A percentile compares a stretch with the other conserved stretches of the same genome.
These are phyloP conservation scores for Mycocentrospora acerina DNA, from an alignment of 2,329 filamentous ascomycete genomes.

Conservation along the genomic window DNA sequence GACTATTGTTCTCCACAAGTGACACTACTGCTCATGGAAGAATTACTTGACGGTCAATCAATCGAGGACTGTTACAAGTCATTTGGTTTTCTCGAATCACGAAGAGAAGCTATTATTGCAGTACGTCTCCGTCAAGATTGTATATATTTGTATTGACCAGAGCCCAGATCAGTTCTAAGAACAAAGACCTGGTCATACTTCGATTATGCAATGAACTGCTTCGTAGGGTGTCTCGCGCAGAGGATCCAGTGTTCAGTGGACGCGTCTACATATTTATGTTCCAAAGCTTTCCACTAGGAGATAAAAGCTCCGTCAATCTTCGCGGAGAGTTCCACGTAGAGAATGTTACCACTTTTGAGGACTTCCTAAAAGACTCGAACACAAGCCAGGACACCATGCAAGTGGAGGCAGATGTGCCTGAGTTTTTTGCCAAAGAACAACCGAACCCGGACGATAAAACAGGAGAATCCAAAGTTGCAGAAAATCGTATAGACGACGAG, in stretches of 20 bases:
- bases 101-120: conserved; percentile 82
- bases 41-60: conserved; percentile 92
- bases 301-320: conserved; percentile 96
- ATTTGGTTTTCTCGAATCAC: conserved; percentile 93
- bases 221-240: conserved; percentile 88
- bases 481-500: conserved; percentile 52
- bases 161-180: conserved; percentile 43
- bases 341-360: conserved; percentile 85
- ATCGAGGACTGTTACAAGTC: conserved; percentile 87
- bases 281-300: conserved; percentile 93
- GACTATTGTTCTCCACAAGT: conserved; percentile 72
- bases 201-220: conserved; percentile 92
- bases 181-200: conserved; percentile 87
- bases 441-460: conserved; percentile 38
- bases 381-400: conserved; percentile 62
- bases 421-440: conserved; percentile 31
- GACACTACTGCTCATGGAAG: conserved; percentile 88
- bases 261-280: conserved; percentile 98
- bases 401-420: conserved; percentile 55
- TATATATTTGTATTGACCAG: conserved; percentile 21
- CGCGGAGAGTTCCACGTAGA: conserved; percentile 94
- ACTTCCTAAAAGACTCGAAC: conserved; percentile 45
- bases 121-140: conserved; percentile 46
- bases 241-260: conserved; percentile 96
- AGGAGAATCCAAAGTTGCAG: conserved; percentile 46